A percentile compares a stretch with the other conserved stretches of the same genome.
Conservation (phyloP, 2,329 filamentous ascomycete genomes). For the Apiospora kogelbergensis region DNA sequence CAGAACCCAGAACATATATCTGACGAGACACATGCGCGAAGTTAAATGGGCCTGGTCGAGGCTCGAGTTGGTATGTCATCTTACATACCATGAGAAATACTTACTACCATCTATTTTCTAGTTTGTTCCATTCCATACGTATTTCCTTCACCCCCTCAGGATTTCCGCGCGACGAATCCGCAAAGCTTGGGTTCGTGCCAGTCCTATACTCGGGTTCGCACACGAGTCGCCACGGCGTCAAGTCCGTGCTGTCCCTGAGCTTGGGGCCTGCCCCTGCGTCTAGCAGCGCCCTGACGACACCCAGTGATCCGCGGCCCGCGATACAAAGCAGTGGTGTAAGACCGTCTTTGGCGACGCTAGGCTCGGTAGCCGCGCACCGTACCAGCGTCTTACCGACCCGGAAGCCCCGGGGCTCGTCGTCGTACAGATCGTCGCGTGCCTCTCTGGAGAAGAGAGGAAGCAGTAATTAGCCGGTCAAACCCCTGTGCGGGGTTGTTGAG, state of each 20-base stretch:
- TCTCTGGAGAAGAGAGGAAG: not conserved
- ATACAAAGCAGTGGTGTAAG: conserved; percentile 11
- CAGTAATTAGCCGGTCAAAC: not conserved
- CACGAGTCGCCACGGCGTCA: not conserved
- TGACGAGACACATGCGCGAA: too few relatives aligned
- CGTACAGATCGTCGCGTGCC: not conserved
- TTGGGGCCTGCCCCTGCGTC: not conserved
- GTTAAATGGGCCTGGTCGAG: too few relatives aligned
- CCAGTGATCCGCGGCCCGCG: conserved; percentile 7
- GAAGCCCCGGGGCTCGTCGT: conserved; percentile 7
- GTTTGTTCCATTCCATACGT: too few relatives aligned
- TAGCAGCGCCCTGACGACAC: not conserved
- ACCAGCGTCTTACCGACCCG: conserved; percentile 4
- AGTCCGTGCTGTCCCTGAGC: not conserved
- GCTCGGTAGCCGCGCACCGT: not conserved
- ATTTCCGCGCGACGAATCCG: too few relatives aligned
- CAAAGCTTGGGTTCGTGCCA: too few relatives aligned
- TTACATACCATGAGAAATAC: too few relatives aligned
- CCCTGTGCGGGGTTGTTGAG: not conserved
- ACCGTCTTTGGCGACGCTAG: not conserved
- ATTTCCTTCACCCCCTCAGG: too few relatives aligned
- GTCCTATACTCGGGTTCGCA: too few relatives aligned
- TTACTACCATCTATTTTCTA: too few relatives aligned
- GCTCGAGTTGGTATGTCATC: too few relatives aligned
- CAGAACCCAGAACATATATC: too few relatives aligned